A percentile compares a stretch with the other conserved stretches of the same genome.
Evolutionary conservation across 345 rosid species (phyloP).

Genomic region (Jatropha curcas): DNA sequence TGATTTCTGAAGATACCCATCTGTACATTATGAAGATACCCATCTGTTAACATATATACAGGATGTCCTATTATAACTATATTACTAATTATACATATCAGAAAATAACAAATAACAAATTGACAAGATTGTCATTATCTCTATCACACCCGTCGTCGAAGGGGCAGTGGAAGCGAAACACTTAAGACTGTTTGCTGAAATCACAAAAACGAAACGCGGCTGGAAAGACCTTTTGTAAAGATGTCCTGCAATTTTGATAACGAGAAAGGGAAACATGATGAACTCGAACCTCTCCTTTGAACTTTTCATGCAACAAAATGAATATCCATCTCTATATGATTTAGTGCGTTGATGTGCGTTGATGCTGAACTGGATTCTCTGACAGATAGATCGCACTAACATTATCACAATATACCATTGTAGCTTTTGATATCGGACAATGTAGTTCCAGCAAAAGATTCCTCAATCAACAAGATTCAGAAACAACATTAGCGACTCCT

Average conservation of each 20-base stretch:
- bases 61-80: no score
- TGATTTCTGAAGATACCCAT: no score
- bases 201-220: not conserved
- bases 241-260: not conserved
- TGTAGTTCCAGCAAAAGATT: not conserved
- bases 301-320: not conserved
- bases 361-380: not conserved
- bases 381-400: not conserved
- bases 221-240: slow-evolving; percentile 1
- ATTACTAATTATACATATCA: no score
- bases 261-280: not conserved
- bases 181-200: no score
- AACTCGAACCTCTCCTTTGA: not conserved
- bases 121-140: no score
- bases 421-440: not conserved
- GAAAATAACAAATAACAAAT: no score
- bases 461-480: not conserved
- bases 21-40: no score
- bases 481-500: not conserved
- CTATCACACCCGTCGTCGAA: no score
- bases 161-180: no score
- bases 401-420: no score
- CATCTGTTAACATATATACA: no score
- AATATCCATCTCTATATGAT: slow-evolving; percentile 12
- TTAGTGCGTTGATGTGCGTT: no score